These are phyloP conservation scores for Phycomyces blakesleeanus DNA, from an alignment of 192 early-diverging fungal species.

Conservation along the genomic window DNA sequence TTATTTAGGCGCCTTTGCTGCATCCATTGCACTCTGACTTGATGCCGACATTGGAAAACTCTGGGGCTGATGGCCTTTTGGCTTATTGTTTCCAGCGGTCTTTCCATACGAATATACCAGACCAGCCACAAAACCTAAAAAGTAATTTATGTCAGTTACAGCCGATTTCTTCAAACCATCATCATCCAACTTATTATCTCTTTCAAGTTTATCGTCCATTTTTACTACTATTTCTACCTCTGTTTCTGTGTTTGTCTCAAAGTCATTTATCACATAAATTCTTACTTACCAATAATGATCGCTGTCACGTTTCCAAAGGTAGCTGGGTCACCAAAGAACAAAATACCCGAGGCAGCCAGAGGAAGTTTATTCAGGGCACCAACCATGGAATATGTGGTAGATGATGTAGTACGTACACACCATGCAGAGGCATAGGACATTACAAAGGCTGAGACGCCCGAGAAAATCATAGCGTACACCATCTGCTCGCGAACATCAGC, in stretches of 20 bases:
- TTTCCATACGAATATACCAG: slow-evolving; percentile 74
- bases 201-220: too few relatives aligned
- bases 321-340: slow-evolving; percentile 89
- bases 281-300: slow-evolving; percentile 73
- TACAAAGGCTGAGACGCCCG: slow-evolving; percentile 80
- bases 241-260: too few relatives aligned
- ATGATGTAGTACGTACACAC: slow-evolving; percentile 72
- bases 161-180: too few relatives aligned
- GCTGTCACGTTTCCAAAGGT: slow-evolving; percentile 79
- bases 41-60: slow-evolving; percentile 40
- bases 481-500: slow-evolving; percentile 49
- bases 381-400: slow-evolving; percentile 92
- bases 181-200: too few relatives aligned
- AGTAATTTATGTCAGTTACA: neutral
- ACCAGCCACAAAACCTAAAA: slow-evolving; percentile 59
- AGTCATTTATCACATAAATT: slow-evolving; percentile 4
- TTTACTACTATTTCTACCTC: too few relatives aligned
- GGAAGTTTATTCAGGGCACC: slow-evolving; percentile 98
- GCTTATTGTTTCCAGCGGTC: slow-evolving; percentile 50
- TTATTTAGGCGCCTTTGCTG: slow-evolving; percentile 28
- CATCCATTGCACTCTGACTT: slow-evolving; percentile 37
- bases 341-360: slow-evolving; percentile 89
- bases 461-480: slow-evolving; percentile 68
- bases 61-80: slow-evolving; percentile 16
- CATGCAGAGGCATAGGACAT: slow-evolving; percentile 84